Percentiles rank a stretch among this genome's conserved stretches.
Conservation (phyloP, 345 rosid species). For the Erodium maritimum region DNA sequence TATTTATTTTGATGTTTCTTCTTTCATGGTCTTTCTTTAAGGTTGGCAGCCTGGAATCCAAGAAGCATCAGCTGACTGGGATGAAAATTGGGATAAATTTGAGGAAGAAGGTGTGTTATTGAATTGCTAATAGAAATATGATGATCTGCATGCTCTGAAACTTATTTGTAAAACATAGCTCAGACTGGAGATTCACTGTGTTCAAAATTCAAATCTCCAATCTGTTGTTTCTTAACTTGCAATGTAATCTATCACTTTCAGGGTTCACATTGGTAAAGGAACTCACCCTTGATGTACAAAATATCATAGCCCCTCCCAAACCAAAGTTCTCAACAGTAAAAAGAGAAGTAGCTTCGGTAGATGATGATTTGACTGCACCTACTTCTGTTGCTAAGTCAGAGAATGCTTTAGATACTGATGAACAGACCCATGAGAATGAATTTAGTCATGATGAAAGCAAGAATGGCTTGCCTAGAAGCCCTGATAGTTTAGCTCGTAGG, state of each 20-base stretch:
- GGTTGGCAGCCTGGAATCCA: slow-evolving; percentile 98
- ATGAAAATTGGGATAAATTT: slow-evolving; percentile 86
- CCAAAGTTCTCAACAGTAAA: slow-evolving; percentile 32
- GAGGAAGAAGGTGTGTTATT: slow-evolving; percentile 66
- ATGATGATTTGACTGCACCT: slow-evolving; percentile 23
- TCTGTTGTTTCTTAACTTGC: no score
- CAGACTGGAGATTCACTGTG: no score
- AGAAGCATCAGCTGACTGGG: slow-evolving; percentile 94
- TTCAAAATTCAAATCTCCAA: no score
- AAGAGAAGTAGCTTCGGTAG: slow-evolving; percentile 21
- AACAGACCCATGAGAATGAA: slow-evolving; percentile 44
- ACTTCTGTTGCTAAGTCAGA: slow-evolving; percentile 32
- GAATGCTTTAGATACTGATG: no score
- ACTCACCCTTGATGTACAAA: slow-evolving; percentile 85
- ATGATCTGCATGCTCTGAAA: not conserved
- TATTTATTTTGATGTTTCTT: not conserved
- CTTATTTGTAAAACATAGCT: not conserved
- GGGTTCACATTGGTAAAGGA: slow-evolving; percentile 83
- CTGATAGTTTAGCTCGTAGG: slow-evolving; percentile 31
- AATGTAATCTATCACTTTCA: slow-evolving; percentile 34
- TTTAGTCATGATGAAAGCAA: slow-evolving; percentile 29
- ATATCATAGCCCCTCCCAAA: slow-evolving; percentile 80
- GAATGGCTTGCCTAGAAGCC: slow-evolving; percentile 29
- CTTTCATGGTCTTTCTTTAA: slow-evolving; percentile 14
- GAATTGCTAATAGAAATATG: not conserved